Evolutionary conservation across 345 rosid genomes (phyloP), one percentile per base, ranked within the genome.

Genomic region (Moricandia arvensis): DNA sequence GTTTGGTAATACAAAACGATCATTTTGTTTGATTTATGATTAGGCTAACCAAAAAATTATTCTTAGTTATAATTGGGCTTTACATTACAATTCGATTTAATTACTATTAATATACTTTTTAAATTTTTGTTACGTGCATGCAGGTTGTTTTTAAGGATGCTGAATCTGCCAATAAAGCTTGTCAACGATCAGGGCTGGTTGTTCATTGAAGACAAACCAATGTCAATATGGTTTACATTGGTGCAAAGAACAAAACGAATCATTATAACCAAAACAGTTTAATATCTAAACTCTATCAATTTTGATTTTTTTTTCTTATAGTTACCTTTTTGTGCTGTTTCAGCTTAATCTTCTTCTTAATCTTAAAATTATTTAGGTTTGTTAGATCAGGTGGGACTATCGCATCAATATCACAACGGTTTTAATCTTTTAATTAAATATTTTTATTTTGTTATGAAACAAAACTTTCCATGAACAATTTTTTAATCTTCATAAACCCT

Each of bases 141-240:
- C 17, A 76, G 64, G 70, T 76, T 62, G 11, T 13, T 8, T 76
- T 69, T 62, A 69, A 27, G 41, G 64, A 76, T 5, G 13, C 1
- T 38, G n/a, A 0, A 13, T 29, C 65, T 62, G 65, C 69, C 2
- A 8, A 1, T 29, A 62, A 10, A 27, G 64, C 29, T 37, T 71
- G 67, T n/a, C 7, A 12, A 18, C 11, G 8, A 1, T 29, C 62
- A 7, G 5, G 0, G 3, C 64, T 17, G 0, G 2, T 38, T 16
- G 68, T 76, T 29, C 59, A 62, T 38, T 75, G 70, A 69, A 69
- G 69, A 62, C 18, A 2, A 54, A 41, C 75, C 5, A 62, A 69
- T n/a, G 24, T 65, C 80, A 68, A 75, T 10, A 12, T 60, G 15
- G 55, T 63, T 15, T 60, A 18, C 41, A 2, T 35, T 4, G 3